phyloP scores from a whole-genome alignment of 257 asterid genomes.

The Mitragyna speciosa region DNA sequence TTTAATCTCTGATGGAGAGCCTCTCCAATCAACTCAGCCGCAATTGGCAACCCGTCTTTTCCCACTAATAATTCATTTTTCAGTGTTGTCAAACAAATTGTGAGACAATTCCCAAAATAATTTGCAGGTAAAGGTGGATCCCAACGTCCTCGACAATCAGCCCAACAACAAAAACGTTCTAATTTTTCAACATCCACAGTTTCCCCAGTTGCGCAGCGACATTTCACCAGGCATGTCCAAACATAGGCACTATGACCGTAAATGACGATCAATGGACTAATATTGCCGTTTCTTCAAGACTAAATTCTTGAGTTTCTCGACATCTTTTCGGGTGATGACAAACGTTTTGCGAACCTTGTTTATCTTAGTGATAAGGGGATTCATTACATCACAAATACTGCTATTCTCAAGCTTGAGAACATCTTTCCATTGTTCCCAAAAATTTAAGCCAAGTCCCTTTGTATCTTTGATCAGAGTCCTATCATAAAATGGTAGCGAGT shows the following conservation, averaged over 20 bases:
- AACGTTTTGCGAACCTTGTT: slow-evolving; percentile 35
- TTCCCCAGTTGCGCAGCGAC: background rate
- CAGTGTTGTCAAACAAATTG: background rate
- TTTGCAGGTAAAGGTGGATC: slow-evolving; percentile 33
- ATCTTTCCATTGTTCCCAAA: slow-evolving; percentile 6
- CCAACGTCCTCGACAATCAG: slow-evolving; percentile 31
- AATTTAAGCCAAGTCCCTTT: slow-evolving; percentile 5
- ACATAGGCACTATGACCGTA: slow-evolving; percentile 30
- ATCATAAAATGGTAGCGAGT: slow-evolving; percentile 23
- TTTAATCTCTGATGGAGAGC: slow-evolving; percentile 18
- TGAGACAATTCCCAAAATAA: slow-evolving; percentile 44
- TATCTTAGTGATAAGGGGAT: background rate
- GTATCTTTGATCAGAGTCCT: slow-evolving; percentile 28
- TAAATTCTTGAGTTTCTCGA: slow-evolving; percentile 26
- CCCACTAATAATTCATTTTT: slow-evolving; percentile 19
- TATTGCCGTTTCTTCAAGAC: slow-evolving; percentile 10
- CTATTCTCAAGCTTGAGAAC: background rate
- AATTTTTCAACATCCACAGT: slow-evolving; percentile 5
- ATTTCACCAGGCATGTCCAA: slow-evolving; percentile 38
- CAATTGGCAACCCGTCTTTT: slow-evolving; percentile 24
- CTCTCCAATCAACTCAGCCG: slow-evolving; percentile 28
- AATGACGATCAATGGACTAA: slow-evolving; percentile 31
- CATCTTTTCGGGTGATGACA: slow-evolving; percentile 17
- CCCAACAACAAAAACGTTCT: slow-evolving; percentile 13
- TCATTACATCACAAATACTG: background rate